Percentiles rank a stretch among this genome's conserved stretches.
Evolutionary conservation across 2,329 filamentous ascomycete genomes (phyloP).

Genomic region (Alternaria consortialis): DNA sequence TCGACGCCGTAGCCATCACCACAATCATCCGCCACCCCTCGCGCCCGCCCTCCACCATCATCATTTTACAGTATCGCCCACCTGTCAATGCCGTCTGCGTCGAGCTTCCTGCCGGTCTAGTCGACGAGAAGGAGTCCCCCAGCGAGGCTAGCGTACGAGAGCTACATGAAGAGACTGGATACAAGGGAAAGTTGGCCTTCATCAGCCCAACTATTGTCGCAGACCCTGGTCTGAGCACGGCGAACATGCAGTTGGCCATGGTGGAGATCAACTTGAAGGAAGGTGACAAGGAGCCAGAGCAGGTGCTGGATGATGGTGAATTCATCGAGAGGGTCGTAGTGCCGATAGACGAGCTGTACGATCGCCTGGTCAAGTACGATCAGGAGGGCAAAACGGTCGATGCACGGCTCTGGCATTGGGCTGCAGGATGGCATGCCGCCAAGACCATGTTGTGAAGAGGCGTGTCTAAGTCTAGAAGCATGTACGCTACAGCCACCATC

Average conservation of each 20-base stretch:
- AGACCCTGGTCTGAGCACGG: slow-evolving; percentile 68
- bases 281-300: slow-evolving; percentile 62
- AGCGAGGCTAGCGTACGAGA: slow-evolving; percentile 66
- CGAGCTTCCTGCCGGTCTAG: slow-evolving; percentile 68
- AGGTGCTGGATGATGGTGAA: slow-evolving; percentile 68
- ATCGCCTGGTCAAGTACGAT: slow-evolving; percentile 59
- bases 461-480: background rate
- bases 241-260: slow-evolving; percentile 69
- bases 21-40: slow-evolving; percentile 63
- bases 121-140: slow-evolving; percentile 66
- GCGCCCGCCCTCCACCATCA: slow-evolving; percentile 60
- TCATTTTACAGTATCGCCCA: slow-evolving; percentile 69
- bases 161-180: slow-evolving; percentile 70
- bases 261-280: slow-evolving; percentile 65
- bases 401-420: slow-evolving; percentile 69
- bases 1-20: slow-evolving; percentile 68
- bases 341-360: slow-evolving; percentile 65
- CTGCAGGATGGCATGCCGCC: slow-evolving; percentile 64
- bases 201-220: slow-evolving; percentile 73
- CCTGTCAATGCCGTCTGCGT: slow-evolving; percentile 67
- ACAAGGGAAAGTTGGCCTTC: slow-evolving; percentile 61
- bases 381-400: slow-evolving; percentile 63
- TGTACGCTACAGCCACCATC: background rate
- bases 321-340: slow-evolving; percentile 69
- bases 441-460: slow-evolving; percentile 39